Base-by-base conservation (phyloP, 2,329 filamentous ascomycete genomes). In the Spiromastix sp. region DNA sequence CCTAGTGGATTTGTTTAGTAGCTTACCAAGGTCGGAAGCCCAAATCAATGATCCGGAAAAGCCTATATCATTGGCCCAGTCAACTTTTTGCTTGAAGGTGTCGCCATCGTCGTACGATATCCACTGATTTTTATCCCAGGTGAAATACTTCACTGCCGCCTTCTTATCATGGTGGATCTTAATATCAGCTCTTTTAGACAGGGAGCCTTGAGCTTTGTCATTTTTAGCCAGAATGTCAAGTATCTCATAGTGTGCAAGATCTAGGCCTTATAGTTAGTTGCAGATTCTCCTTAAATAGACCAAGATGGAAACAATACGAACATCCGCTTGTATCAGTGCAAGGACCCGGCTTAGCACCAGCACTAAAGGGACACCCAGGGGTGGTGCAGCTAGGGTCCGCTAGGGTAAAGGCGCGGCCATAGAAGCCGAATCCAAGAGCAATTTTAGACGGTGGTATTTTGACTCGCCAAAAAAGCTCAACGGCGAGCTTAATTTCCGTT, bases 331-430 rank as follows among this genome's bases (percentile, higher is more conserved):
- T 36, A 1, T 37, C 40, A 3, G 49, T 49, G 38, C 57, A 60
- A 7, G 34, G 36, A 3, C 59, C 56, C 13, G 50, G 35, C 5
- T 44, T 44, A 16, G 40, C 47, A 26, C 43, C 35, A 16, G 46
- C 39, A n/a, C 34, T 32, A 25, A 52, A 51, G 5, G 45, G 41
- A 38, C 48, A 50, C 12, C 50, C 39, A n/a, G 47, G 52, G 9
- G 18, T 34, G 15, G 26, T 44, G 33, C 50, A 48, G 26, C 9
- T 17, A 1, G 50, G 32, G 30, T 48, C 29, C 12, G 34, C 15
- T 1, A 50, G 38, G 1, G 59, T 68, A 30, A 63, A 70, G 2
- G 63, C 58, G 4, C 67, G 52, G 0, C 67, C 67, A 34, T 72
- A 72, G 31, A 56, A 59, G 1, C 65, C 65, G 1, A 70, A 36